Evolutionary conservation across 139 green algal species (phyloP), one percentile per base, ranked within the genome.

Genomic region (Chlamydomonas sp.): DNA sequence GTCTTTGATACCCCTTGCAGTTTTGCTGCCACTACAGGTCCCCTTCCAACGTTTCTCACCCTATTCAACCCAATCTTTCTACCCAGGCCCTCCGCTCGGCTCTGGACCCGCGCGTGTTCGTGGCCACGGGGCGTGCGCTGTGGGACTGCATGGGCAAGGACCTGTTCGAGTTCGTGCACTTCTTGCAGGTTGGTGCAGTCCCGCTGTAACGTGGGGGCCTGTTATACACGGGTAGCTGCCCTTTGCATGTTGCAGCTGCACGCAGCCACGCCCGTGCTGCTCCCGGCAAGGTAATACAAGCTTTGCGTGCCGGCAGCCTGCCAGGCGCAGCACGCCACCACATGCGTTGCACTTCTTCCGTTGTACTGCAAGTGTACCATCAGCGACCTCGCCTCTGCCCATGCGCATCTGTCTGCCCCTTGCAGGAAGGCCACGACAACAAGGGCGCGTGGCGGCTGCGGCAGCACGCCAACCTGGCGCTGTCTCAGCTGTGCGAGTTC

Each of bases 111-210:
- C 89, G 92, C 63, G 93, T 95, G 68, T 94, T 93, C 87, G 85
- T 95, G 59, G 90, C 93, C 1, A 85, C 80, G 7, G 89, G 77
- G n/a, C 83, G 93, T 16, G 92, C 90, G 18, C 88, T 95, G 62
- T 95, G 93, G 93, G 93, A 95, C 79, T 90, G 88, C 63, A 71
- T 92, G 58, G 90, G 92, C 31, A 87, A 92, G 78, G 90, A 95
- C 64, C 87, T 95, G 67, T 90, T 91, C 68, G 82, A 92, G 77
- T 95, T 92, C 80, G 90, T 94, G n/a, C 85, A 94, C 67, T 83
- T 84, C 64, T 88, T 95, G 83, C 92, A 95, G 88, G 93, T 91
- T 67, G 58, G 75, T 8, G 57, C 9, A 12, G 31, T 49, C 31
- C 31, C 66, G 12, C 66, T 72, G 12, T 15, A 72, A 72, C 66